phyloP scores from a whole-genome alignment of 495 filamentous ascomycete genomes.

The Massariosphaeria phaeospora region DNA sequence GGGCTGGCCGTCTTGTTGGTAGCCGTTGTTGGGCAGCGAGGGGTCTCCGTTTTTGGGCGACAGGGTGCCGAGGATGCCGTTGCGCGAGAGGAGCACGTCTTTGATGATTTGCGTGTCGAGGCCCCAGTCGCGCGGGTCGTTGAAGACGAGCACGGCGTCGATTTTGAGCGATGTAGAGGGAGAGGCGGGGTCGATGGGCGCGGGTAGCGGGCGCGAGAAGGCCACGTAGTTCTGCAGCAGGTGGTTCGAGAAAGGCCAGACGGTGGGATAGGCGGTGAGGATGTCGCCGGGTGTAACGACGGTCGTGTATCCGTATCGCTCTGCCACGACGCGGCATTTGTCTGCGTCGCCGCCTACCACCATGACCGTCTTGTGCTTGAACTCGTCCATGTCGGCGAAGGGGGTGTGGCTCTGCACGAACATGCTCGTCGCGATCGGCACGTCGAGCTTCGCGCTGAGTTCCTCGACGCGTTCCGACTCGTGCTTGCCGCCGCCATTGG shows the following conservation, averaged over 20 bases:
- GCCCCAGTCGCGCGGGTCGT: slow-evolving; percentile 91
- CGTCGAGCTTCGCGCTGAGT: slow-evolving; percentile 57
- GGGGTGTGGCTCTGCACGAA: slow-evolving; percentile 85
- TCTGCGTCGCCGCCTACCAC: slow-evolving; percentile 78
- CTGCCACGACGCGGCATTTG: slow-evolving; percentile 69
- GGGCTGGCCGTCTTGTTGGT: slow-evolving; percentile 74
- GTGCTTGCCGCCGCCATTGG: slow-evolving; percentile 79
- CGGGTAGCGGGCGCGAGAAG: slow-evolving; percentile 59
- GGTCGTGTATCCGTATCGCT: slow-evolving; percentile 77
- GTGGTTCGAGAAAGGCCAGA: slow-evolving; percentile 74
- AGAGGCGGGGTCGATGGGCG: slow-evolving; percentile 38
- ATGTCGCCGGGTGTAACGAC: slow-evolving; percentile 86
- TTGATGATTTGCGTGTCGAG: slow-evolving; percentile 76
- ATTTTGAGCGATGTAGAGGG: slow-evolving; percentile 58
- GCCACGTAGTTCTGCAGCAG: slow-evolving; percentile 56
- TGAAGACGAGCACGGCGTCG: slow-evolving; percentile 82
- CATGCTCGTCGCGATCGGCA: slow-evolving; percentile 57
- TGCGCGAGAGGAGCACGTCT: slow-evolving; percentile 71
- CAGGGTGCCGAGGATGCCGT: slow-evolving; percentile 72
- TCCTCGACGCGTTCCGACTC: slow-evolving; percentile 67
- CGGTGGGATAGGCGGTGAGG: slow-evolving; percentile 60
- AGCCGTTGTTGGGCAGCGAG: slow-evolving; percentile 64
- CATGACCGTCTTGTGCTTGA: slow-evolving; percentile 67
- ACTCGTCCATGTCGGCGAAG: slow-evolving; percentile 54
- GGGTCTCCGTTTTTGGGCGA: slow-evolving; percentile 54